These are phyloP conservation scores for Cryphonectria naterciae DNA, from an alignment of 2,329 filamentous ascomycete genomes.

Conservation along the genomic window DNA sequence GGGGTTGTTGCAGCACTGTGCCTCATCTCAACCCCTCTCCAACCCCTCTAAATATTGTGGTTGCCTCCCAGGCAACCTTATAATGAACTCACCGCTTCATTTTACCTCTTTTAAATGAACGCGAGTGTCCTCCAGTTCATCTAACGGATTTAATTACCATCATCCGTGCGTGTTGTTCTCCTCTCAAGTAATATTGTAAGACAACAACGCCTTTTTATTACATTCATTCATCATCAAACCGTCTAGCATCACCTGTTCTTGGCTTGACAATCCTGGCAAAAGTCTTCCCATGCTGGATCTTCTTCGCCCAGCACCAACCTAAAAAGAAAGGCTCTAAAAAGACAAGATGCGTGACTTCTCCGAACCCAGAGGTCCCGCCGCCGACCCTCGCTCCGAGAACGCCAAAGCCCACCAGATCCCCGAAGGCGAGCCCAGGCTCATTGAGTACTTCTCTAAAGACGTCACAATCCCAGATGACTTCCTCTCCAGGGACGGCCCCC, in stretches of 20 bases:
- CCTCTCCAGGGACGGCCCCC: constrained; percentile 43
- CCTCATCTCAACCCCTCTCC: background rate
- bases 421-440: constrained; percentile 18
- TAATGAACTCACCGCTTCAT: background rate
- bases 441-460: constrained; percentile 39
- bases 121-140: too few species aligned
- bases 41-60: background rate
- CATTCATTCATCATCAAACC: too few species aligned
- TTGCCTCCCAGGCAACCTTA: background rate
- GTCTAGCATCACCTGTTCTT: too few species aligned
- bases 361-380: background rate
- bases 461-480: constrained; percentile 50
- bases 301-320: background rate
- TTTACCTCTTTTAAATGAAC: too few species aligned
- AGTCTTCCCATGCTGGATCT: background rate
- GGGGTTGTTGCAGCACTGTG: background rate
- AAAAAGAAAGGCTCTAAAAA: background rate
- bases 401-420: constrained; percentile 22
- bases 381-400: constrained; percentile 22
- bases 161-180: too few species aligned
- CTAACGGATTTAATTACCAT: too few species aligned
- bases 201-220: too few species aligned
- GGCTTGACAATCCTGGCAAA: background rate
- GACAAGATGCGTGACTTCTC: constrained; percentile 20
- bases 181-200: too few species aligned